Conservation (phyloP, 1,284 basidiomycete genomes). For the Microbotryomycetes sp. region DNA sequence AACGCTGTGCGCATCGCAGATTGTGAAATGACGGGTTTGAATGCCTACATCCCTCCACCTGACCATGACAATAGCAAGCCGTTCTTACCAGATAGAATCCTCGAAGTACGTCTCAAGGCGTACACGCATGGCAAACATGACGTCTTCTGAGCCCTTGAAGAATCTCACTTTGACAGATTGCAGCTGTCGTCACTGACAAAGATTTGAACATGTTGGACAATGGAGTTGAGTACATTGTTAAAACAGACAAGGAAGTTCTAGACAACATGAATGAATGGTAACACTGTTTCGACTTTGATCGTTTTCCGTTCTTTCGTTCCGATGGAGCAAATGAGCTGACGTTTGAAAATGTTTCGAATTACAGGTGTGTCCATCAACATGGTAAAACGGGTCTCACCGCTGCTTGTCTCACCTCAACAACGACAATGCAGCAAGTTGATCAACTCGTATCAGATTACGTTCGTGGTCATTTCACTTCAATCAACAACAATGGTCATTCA, state of each 20-base stretch:
- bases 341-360: neutral
- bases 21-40: constrained; percentile 33
- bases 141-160: neutral
- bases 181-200: constrained; percentile 48
- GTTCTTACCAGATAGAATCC: constrained; percentile 29
- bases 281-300: no score
- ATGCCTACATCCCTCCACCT: constrained; percentile 21
- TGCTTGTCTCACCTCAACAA: constrained; percentile 20
- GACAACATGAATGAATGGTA: constrained; percentile 41
- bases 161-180: constrained; percentile 35
- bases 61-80: constrained; percentile 11
- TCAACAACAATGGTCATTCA: constrained; percentile 21
- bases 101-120: constrained; percentile 14
- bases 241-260: constrained; percentile 47
- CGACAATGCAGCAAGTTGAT: constrained; percentile 15
- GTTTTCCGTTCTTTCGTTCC: no score
- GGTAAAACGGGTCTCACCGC: neutral
- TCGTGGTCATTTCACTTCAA: constrained; percentile 34
- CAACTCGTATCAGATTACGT: constrained; percentile 40
- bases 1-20: neutral
- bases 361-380: neutral
- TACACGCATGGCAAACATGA: neutral
- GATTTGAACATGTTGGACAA: constrained; percentile 48
- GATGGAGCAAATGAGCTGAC: no score
- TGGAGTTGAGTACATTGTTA: constrained; percentile 49